Evolutionary conservation across 768 basidiomycete species (phyloP).

Genomic region (Boletales sp.): DNA sequence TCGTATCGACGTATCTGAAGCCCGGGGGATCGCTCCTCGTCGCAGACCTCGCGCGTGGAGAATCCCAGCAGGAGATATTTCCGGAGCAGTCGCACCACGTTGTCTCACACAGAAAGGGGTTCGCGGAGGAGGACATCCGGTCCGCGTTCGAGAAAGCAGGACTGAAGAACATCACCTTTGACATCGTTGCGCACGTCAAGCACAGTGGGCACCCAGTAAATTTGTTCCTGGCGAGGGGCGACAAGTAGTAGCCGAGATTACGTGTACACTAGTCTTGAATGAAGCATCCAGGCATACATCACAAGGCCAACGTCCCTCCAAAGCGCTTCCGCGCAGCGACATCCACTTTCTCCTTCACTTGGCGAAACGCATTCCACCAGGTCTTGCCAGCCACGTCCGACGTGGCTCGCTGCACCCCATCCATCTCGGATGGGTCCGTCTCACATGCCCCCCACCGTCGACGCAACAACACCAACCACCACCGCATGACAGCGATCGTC

Average conservation of each 20-base stretch:
- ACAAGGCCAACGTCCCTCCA: conserved; percentile 68
- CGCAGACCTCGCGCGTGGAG: conserved; percentile 44
- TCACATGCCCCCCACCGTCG: conserved; percentile 62
- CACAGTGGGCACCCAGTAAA: conserved; percentile 32
- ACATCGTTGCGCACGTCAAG: conserved; percentile 30
- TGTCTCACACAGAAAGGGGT: conserved; percentile 54
- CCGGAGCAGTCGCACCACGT: conserved; percentile 37
- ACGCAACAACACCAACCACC: conserved; percentile 75
- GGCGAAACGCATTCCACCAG: conserved; percentile 82
- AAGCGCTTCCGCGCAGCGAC: conserved; percentile 61
- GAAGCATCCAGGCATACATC: conserved; percentile 13
- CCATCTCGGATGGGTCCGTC: conserved; percentile 32
- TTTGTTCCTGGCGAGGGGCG: conserved; percentile 58
- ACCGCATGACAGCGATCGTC: conserved; percentile 68
- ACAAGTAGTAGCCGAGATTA: conserved; percentile 25
- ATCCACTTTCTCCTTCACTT: conserved; percentile 67
- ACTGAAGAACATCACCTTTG: conserved; percentile 42
- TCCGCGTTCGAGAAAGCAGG: conserved; percentile 52
- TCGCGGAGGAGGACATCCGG: conserved; percentile 47
- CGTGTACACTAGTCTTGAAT: too few relatives aligned
- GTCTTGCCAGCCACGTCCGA: conserved; percentile 50
- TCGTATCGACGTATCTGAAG: conserved; percentile 53
- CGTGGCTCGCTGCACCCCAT: conserved; percentile 31
- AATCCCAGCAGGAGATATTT: conserved; percentile 24
- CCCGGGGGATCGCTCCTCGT: conserved; percentile 60